These are phyloP conservation scores for Myxozyma kluyveri DNA, from an alignment of 805 yeast species.

Conservation along the genomic window DNA sequence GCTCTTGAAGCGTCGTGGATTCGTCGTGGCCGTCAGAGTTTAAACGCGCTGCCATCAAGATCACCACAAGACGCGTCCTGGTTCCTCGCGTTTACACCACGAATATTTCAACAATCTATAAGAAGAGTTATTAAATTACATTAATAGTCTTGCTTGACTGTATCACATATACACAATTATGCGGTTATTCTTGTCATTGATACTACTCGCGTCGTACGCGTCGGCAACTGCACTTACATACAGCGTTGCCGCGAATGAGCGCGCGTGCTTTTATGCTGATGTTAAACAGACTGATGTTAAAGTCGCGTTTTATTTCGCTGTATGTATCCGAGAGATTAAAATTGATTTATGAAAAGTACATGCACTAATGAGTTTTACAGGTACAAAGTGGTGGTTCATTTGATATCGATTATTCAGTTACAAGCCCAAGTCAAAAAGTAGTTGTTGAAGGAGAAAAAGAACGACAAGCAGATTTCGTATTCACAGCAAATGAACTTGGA, in stretches of 20 bases:
- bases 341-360: background rate
- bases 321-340: constrained; percentile 5
- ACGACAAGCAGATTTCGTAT: constrained; percentile 76
- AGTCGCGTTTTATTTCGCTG: constrained; percentile 78
- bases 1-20: too few species aligned
- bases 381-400: constrained; percentile 73
- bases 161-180: too few species aligned
- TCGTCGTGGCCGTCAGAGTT: too few species aligned
- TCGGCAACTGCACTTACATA: constrained; percentile 56
- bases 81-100: too few species aligned
- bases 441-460: constrained; percentile 57
- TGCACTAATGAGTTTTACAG: constrained; percentile 5
- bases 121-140: too few species aligned
- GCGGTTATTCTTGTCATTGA: background rate
- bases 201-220: constrained; percentile 6
- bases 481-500: constrained; percentile 63
- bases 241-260: constrained; percentile 70
- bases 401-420: constrained; percentile 66
- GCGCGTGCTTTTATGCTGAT: constrained; percentile 67
- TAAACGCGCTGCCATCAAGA: too few species aligned
- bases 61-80: too few species aligned
- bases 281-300: constrained; percentile 58
- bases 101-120: too few species aligned
- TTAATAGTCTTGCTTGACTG: too few species aligned
- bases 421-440: constrained; percentile 55